phyloP scores from a whole-genome alignment of 2,329 filamentous ascomycete species.

The Capronia americana region DNA sequence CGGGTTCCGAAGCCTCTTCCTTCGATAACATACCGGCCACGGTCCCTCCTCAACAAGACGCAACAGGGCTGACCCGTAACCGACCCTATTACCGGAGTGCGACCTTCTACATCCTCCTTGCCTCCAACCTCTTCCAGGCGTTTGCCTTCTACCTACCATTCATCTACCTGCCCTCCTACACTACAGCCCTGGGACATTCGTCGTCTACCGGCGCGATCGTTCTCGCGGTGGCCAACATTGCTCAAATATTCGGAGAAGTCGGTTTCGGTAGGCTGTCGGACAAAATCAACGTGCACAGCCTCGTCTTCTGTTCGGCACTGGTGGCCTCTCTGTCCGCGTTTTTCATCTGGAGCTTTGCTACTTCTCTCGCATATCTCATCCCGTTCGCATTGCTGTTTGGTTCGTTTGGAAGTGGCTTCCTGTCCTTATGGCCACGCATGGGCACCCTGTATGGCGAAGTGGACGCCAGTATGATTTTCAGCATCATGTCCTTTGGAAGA shows the following conservation, averaged over 20 bases:
- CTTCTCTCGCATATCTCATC: conserved; percentile 48
- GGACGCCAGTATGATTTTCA: conserved; percentile 58
- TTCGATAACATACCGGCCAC: background rate
- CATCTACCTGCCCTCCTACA: conserved; percentile 46
- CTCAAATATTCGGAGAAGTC: too few relatives aligned
- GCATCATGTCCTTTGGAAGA: conserved; percentile 55
- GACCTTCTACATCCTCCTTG: conserved; percentile 47
- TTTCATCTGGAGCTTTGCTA: conserved; percentile 57
- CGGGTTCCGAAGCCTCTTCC: too few relatives aligned
- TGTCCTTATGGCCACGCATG: conserved; percentile 53
- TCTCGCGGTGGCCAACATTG: too few relatives aligned
- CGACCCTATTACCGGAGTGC: conserved; percentile 15
- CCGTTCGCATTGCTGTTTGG: conserved; percentile 53
- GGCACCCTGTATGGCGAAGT: conserved; percentile 49
- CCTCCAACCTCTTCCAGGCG: conserved; percentile 45
- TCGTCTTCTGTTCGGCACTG: conserved; percentile 51
- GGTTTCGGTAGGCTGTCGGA: too few relatives aligned
- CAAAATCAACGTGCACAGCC: too few relatives aligned
- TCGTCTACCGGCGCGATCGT: conserved; percentile 23
- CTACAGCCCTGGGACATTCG: conserved; percentile 30
- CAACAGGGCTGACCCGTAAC: background rate
- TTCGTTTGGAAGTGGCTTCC: conserved; percentile 52
- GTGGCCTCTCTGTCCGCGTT: conserved; percentile 52
- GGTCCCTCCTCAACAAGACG: background rate
- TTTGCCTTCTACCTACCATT: conserved; percentile 48